A percentile compares a stretch with the other conserved stretches of the same genome.
Conservation (phyloP, 1,284 basidiomycete genomes). For the Cystobasidium slooffiae region DNA sequence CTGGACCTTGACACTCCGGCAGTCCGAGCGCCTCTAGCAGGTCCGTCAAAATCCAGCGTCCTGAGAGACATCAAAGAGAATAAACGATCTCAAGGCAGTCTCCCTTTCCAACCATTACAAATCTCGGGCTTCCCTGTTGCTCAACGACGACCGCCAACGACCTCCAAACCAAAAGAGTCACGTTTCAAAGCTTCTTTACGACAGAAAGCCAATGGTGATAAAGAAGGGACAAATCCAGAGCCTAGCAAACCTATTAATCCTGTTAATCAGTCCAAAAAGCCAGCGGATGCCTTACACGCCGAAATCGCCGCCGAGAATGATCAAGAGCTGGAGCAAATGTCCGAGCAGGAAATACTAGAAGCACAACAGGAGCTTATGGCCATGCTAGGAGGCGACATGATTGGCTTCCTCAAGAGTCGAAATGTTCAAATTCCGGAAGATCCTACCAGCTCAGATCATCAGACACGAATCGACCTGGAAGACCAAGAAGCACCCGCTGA, state of each 20-base stretch:
- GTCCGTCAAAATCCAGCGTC: conserved; percentile 28
- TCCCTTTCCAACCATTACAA: conserved; percentile 35
- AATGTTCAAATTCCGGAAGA: conserved; percentile 6
- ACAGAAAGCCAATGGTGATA: not conserved
- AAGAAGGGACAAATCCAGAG: not conserved
- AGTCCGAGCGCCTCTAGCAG: conserved; percentile 1
- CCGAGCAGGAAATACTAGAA: conserved; percentile 64
- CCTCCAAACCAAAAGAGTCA: conserved; percentile 20
- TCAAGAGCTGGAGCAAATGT: conserved; percentile 64
- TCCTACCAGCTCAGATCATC: not conserved
- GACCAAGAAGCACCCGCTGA: not conserved
- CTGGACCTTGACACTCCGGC: conserved; percentile 42
- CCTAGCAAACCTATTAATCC: not conserved
- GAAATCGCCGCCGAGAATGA: conserved; percentile 65
- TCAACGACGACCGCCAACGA: not conserved
- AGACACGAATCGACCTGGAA: not conserved
- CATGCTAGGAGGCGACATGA: conserved; percentile 68
- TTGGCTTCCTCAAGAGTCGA: conserved; percentile 64
- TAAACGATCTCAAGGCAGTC: not conserved
- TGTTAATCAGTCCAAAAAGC: not conserved
- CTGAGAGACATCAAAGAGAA: conserved; percentile 48
- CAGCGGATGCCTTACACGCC: conserved; percentile 24
- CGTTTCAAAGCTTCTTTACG: conserved; percentile 27
- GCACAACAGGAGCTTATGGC: conserved; percentile 69
- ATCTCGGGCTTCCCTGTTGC: conserved; percentile 41